phyloP scores from a whole-genome alignment of 2,329 filamentous ascomycete genomes.

The Cordyceps tenuipes region DNA sequence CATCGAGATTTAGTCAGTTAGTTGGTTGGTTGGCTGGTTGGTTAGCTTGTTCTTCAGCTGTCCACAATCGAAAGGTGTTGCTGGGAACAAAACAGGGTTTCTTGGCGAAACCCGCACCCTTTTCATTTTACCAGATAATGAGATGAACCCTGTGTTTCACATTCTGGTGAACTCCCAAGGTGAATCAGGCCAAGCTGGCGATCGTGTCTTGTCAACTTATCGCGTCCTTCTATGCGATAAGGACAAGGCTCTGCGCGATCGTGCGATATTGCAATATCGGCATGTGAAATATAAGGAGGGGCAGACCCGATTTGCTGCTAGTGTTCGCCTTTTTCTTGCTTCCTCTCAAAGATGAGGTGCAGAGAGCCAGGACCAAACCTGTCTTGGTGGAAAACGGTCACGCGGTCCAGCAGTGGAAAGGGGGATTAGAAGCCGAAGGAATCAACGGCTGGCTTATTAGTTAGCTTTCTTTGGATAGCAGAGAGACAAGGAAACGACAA shows the following conservation, averaged over 20 bases:
- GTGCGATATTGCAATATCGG: neutral
- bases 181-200: neutral
- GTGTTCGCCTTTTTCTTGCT: too few species aligned
- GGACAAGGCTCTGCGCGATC: neutral
- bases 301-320: neutral
- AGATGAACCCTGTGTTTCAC: neutral
- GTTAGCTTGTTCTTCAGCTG: too few species aligned
- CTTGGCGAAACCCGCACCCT: neutral
- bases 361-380: neutral
- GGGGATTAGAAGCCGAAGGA: too few species aligned
- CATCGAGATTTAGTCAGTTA: neutral
- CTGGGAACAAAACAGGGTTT: neutral
- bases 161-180: neutral
- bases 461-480: neutral
- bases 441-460: too few species aligned
- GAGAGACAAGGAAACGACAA: neutral
- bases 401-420: neutral
- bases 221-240: neutral
- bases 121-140: neutral
- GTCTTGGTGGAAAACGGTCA: constrained; percentile 2
- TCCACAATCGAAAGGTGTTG: too few species aligned
- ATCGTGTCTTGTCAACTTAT: neutral
- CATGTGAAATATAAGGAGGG: neutral
- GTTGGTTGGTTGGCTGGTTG: neutral
- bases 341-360: neutral